Evolutionary conservation across 805 yeast species (phyloP), one percentile per base, ranked within the genome.

Genomic region (Priceomyces fermenticarens): DNA sequence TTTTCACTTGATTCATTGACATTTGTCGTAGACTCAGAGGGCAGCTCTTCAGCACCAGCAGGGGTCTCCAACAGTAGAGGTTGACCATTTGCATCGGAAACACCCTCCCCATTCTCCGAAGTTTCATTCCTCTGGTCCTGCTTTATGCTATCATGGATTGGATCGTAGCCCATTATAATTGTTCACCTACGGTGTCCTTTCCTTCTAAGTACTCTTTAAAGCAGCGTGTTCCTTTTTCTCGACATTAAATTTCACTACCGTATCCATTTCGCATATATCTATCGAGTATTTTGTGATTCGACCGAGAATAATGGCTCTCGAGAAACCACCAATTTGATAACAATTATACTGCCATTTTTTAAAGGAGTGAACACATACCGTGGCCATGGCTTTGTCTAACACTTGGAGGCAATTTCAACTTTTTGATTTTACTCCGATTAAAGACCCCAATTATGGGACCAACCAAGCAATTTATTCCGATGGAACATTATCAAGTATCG

Each of bases 381-480:
- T 12, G 12, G 35, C 16, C 15, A 43, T 43, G 46, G 31, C 42
- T 6, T 16, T 37, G 10, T 41, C 43, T 4, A 23, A 31, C 8
- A 45, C 62, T 32, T 85, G 90, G 90, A 71, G 91, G 44, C 96
- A 86, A 55, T 86, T 91, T 62, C 88, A 87, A 45, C 85, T 91
- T 61, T 89, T 85, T 59, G 96, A 88, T 39, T 73, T 78, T 29
- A 73, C 81, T 0, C 97, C 97, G 4, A 84, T 93, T 13, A 67
- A 81, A 45, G 99, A 93, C 56, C 98, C 98, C 4, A 68, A 77
- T 44, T 73, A 77, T 42, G 82, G 83, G 5, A 69, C 83, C 0
- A 71, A 70, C 3, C 67, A 73, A 4, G 84, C 86, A 0, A 67
- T 90, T 17, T 90, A 84, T 60, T 87, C 97, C 1, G 96, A 89